Evolutionary conservation across 2,329 filamentous ascomycete species (phyloP), one percentile per base, ranked within the genome.

Genomic region (Sporothrix variecibatus): DNA sequence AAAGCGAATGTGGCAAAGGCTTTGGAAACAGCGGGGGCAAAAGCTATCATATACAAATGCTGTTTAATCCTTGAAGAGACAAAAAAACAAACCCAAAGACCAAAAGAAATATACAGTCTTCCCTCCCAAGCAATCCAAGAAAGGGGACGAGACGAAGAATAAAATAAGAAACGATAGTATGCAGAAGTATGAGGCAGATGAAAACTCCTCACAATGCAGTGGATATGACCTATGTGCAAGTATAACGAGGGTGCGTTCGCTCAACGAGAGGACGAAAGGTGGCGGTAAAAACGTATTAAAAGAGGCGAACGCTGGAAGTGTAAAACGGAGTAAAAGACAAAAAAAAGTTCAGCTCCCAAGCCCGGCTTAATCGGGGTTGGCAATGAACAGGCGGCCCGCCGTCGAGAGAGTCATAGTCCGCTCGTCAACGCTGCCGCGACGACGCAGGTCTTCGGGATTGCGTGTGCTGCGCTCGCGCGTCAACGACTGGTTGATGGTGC

Each of bases 371-470:
- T 96, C 94, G 23, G 94, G 94, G 82, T 97, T 97, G 78, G 94
- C 94, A 80, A 97, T 94, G 82, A 93, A 96, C 74, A 97, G 87
- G 76, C 93, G 88, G 68, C 90, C 90, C 38, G 89, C 90, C 40
- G 89, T 87, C 26, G 88, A 90, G 81, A 96, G 91, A 1, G 93
- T 95, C 82, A 90, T 91, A 5, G 92, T 93, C 79, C 92, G 87
- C 82, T 96, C 94, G 80, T 96, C 94, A 68, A 97, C 93, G 80
- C 93, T 96, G 73, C 94, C 94, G 79, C 93, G 87, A 78, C 94
- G 87, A 78, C 87, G 88, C 73, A 97, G 84, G 76, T 95, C 93
- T 31, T 94, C 93, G 3, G 88, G 86, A 72, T 86, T 90, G 83
- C 90, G 91, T 72, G 88, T 85, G 79, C 88, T 91, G 85, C 91